Base-by-base conservation (phyloP, 2,329 filamentous ascomycete genomes). In the Aureobasidium sp. region DNA sequence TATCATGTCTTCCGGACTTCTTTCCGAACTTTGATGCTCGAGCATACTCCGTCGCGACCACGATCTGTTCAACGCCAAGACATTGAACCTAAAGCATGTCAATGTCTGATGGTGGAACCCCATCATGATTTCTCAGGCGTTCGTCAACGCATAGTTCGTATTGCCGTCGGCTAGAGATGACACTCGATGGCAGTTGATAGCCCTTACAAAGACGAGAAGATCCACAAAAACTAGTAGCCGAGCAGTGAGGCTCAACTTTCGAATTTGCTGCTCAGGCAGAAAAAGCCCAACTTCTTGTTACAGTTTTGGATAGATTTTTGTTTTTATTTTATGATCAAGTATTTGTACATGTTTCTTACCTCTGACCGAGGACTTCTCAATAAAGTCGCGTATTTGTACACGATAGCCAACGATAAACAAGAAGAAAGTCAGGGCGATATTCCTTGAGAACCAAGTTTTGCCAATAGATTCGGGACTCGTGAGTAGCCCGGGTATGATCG, bases 231-330 rank as follows among this genome's bases (percentile, higher is more conserved):
- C 8, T 34, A 29, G 13, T 34, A 34, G 29, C 8, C 29, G 47
- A n/a, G 32, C 10, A 17, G 24, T 46, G 55, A 47, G 55, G 55
- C 55, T 59, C 20, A 47, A n/a, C 12, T 26, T 47, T 41, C 26
- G 15, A 12, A 29, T 59, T 59, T 59, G 29, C 55, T 59, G 55
- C 55, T 43, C 55, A 20, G 55, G 55, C 55, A 59, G 55, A 59
- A 20, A 34, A 56, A 44, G 20, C 29, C 27, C 24, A 34, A 29
- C n/a, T 5, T 20, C 26, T 27, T 34, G 34, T 20, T n/a, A 29
- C 34, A 12, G 20, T 24, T 17, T 34, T n/a, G 37, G 15, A 32
- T 17, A 3, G 15, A 17, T 5, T 6, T 52, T 29, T 36, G 24
- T n/a, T 32, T 20, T 12, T 5, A 12, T 9, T 20, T 55, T 24